Evolutionary conservation across 208 protist genomes (phyloP), one percentile per base, ranked within the genome.

Genomic region (Novymonas esmeraldas): DNA sequence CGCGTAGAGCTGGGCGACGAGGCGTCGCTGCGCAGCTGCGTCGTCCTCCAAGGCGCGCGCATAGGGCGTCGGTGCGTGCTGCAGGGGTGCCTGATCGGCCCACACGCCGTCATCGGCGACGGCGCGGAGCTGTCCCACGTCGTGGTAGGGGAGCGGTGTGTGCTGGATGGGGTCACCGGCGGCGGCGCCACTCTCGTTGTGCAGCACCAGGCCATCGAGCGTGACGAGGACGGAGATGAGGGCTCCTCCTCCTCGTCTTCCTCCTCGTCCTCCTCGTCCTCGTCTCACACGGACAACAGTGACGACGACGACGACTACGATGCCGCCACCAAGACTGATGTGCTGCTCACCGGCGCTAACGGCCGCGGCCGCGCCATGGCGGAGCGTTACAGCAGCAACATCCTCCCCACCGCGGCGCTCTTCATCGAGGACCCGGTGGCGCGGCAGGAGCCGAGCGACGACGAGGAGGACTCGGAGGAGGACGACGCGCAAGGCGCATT

Each of bases 371-470:
- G 56, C 36, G 64, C 60, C 2, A 41, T 89, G 18, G 51, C 28
- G 48, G 57, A 76, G 16, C 76, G 64, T 18, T 78, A 74, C 51
- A 70, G 63, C 45, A 78, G 71, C 52, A 63, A 22, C 45, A 79
- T 78, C 58, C 39, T 82, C 50, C 65, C 80, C 9, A 92, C 81
- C 50, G 52, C 56, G 2, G 69, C 73, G 11, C 78, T 95, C 52
- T 95, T 95, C 74, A 79, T 79, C 5, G 63, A 76, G 41, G 85
- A 92, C 57, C 73, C 78, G 5, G 73, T 87, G 45, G 77, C 83
- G 6, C 59, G 67, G 14, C 51, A 33, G 2, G 60, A 61, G 26
- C 59, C 75, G 46, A 45, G 69, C 34, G 69, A 64, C 36, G 72
- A 75, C 10, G 73, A 71, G 6, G 77, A 83, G 31, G 63, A 73